These are phyloP conservation scores for Linnemannia schmuckeri DNA, from an alignment of 192 early-diverging fungal genomes.

Conservation along the genomic window DNA sequence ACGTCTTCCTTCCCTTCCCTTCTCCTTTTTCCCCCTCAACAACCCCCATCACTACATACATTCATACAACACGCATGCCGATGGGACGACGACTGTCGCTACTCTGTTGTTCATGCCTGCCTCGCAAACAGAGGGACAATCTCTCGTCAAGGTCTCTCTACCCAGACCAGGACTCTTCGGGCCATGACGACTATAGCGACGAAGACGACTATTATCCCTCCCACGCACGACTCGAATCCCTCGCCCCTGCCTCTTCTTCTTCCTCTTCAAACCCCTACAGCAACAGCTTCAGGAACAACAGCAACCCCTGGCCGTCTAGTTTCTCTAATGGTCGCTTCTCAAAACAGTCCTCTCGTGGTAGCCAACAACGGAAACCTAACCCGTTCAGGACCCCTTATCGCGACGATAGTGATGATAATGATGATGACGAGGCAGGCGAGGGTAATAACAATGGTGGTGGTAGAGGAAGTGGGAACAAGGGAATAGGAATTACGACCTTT, in stretches of 20 bases:
- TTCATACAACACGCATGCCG: background rate
- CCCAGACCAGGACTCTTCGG: slow-evolving; percentile 39
- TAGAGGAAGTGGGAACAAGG: background rate
- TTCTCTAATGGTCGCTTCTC: slow-evolving; percentile 39
- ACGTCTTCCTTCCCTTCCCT: background rate
- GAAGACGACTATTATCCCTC: slow-evolving; percentile 27
- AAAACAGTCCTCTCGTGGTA: background rate
- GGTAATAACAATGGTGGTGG: background rate
- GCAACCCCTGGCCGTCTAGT: slow-evolving; percentile 36
- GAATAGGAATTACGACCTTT: slow-evolving; percentile 15
- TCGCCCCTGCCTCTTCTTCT: background rate
- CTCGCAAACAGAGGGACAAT: slow-evolving; percentile 50
- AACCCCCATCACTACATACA: slow-evolving; percentile 4
- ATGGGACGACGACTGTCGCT: slow-evolving; percentile 30
- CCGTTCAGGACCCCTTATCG: slow-evolving; percentile 24
- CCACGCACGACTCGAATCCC: background rate
- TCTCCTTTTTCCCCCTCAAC: background rate
- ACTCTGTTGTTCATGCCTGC: slow-evolving; percentile 39
- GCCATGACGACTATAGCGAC: slow-evolving; percentile 33
- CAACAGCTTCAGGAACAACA: slow-evolving; percentile 6
- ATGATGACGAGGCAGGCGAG: background rate
- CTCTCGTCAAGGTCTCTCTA: slow-evolving; percentile 42
- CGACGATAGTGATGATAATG: slow-evolving; percentile 14
- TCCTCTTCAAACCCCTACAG: background rate
- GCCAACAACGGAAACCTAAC: slow-evolving; percentile 20